phyloP scores from a whole-genome alignment of 441 rosid species.

The Mallotus repandus region DNA sequence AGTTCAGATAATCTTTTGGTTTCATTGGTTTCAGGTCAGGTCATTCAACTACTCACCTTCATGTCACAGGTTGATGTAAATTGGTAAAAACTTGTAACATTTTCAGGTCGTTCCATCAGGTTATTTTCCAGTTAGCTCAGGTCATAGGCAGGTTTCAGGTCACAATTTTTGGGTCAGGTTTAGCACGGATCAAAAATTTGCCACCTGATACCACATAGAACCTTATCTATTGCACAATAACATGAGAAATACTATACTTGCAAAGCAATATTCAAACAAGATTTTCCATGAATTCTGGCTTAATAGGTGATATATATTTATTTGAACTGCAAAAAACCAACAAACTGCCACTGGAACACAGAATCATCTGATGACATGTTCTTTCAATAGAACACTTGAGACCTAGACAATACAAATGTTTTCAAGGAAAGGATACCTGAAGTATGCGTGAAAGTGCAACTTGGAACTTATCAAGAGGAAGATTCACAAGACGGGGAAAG shows the following conservation, averaged over 20 bases:
- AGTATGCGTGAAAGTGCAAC: constrained; percentile 67
- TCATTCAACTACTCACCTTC: too few species aligned
- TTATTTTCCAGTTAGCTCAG: too few species aligned
- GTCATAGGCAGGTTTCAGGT: too few species aligned
- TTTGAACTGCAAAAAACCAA: background rate
- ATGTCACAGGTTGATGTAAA: too few species aligned
- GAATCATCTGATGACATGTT: background rate
- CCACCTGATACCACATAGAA: background rate
- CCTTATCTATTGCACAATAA: background rate
- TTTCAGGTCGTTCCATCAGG: too few species aligned
- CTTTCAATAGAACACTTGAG: background rate
- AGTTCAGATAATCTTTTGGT: too few species aligned
- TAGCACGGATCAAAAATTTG: too few species aligned
- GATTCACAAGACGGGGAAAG: constrained; percentile 81
- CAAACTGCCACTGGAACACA: background rate
- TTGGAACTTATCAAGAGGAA: constrained; percentile 83
- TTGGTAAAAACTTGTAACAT: too few species aligned
- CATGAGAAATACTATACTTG: background rate
- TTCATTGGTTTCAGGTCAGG: too few species aligned
- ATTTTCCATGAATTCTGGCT: background rate
- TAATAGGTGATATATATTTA: background rate
- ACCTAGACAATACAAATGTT: background rate
- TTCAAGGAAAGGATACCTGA: constrained; percentile 53
- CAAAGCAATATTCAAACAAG: background rate
- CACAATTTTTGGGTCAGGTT: too few species aligned